Conservation (phyloP, 257 asterid genomes). For the Capsicum pubescens region DNA sequence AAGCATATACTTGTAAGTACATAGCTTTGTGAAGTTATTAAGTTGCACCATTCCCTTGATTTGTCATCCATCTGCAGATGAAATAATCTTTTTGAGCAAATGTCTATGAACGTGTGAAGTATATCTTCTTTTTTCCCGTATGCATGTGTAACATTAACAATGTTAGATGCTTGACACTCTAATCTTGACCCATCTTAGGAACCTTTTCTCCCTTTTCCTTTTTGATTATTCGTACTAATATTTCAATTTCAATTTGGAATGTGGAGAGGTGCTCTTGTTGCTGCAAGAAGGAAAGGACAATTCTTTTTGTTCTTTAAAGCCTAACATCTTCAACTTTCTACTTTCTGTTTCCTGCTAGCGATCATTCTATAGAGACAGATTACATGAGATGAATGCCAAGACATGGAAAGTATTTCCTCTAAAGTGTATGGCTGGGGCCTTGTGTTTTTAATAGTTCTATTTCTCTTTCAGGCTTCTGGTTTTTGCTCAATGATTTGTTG, state of each 20-base stretch:
- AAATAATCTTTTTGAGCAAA: neutral
- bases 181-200: neutral
- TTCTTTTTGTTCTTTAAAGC: neutral
- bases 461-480: slow-evolving; percentile 13
- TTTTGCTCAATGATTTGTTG: neutral
- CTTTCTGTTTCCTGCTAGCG: slow-evolving; percentile 11
- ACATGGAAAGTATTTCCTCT: neutral
- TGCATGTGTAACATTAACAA: neutral
- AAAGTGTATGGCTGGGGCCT: neutral
- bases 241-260: slow-evolving; percentile 5
- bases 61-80: neutral
- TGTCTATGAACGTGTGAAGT: neutral
- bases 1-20: slow-evolving; percentile 85
- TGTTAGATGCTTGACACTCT: slow-evolving; percentile 9
- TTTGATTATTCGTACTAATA: neutral
- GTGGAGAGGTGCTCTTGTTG: slow-evolving; percentile 1
- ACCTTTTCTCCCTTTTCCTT: neutral
- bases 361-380: slow-evolving; percentile 13
- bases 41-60: neutral
- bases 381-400: slow-evolving; percentile 22
- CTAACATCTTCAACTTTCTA: slow-evolving; percentile 3
- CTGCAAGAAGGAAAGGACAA: neutral
- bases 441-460: neutral
- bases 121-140: neutral
- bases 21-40: slow-evolving; percentile 24